phyloP scores from a whole-genome alignment of 2,329 filamentous ascomycete genomes.

The Fusarium scirpi region DNA sequence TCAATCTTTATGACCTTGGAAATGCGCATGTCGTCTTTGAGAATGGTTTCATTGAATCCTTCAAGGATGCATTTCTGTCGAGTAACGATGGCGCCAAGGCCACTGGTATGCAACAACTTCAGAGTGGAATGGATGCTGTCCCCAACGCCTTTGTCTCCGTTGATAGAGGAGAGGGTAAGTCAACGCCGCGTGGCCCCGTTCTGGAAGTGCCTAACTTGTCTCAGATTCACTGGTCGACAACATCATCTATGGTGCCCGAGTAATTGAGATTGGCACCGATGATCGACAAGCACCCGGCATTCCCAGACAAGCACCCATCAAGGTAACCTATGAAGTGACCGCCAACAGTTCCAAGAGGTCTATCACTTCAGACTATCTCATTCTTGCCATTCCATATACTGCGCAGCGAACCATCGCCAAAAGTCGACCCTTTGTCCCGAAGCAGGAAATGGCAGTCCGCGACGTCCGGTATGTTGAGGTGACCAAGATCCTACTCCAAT shows the following conservation, averaged over 20 bases:
- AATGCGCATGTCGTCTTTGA: conserved; percentile 4
- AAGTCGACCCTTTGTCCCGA: too few relatives aligned
- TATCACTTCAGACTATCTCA: neutral
- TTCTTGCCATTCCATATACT: too few relatives aligned
- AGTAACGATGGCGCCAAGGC: neutral
- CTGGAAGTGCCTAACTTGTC: too few relatives aligned
- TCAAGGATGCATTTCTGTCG: neutral
- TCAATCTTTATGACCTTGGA: neutral
- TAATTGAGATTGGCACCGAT: neutral
- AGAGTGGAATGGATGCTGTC: neutral
- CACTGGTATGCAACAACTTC: neutral
- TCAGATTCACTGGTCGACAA: too few relatives aligned
- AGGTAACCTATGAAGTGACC: neutral
- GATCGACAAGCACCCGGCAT: neutral
- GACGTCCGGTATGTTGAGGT: too few relatives aligned
- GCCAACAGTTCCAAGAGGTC: conserved; percentile 1
- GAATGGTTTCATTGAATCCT: neutral
- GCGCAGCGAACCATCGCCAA: too few relatives aligned
- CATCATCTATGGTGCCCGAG: too few relatives aligned
- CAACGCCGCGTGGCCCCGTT: too few relatives aligned
- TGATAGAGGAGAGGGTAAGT: too few relatives aligned
- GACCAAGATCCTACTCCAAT: too few relatives aligned
- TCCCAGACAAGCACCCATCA: neutral
- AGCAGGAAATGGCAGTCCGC: too few relatives aligned
- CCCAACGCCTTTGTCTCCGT: neutral